Conservation (phyloP, 768 basidiomycete species). For the Russula sp. region DNA sequence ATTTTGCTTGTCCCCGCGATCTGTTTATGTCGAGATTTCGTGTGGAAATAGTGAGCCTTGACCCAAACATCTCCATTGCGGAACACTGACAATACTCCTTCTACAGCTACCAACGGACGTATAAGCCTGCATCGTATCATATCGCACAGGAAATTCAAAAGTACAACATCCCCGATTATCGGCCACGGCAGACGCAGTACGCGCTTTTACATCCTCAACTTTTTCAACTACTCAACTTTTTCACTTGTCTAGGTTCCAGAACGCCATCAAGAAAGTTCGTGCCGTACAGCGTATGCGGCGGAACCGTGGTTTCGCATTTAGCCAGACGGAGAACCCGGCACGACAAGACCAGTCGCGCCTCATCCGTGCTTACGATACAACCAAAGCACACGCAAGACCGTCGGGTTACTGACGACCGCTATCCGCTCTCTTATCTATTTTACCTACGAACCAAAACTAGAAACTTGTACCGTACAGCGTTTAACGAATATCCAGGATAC, state of each 20-base stretch:
- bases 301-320: slow-evolving; percentile 96
- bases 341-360: slow-evolving; percentile 83
- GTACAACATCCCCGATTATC: slow-evolving; percentile 94
- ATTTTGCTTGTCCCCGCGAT: slow-evolving; percentile 78
- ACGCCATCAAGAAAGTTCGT: slow-evolving; percentile 99
- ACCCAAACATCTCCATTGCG: background rate
- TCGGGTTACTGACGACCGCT: slow-evolving; percentile 49
- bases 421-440: too few species aligned
- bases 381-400: slow-evolving; percentile 63
- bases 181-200: slow-evolving; percentile 95
- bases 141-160: slow-evolving; percentile 99
- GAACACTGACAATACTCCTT: slow-evolving; percentile 16
- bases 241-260: slow-evolving; percentile 68
- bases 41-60: slow-evolving; percentile 89
- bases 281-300: slow-evolving; percentile 96
- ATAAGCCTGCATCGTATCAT: slow-evolving; percentile 89
- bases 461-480: slow-evolving; percentile 18
- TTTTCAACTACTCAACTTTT: slow-evolving; percentile 15
- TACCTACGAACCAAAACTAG: slow-evolving; percentile 7
- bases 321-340: slow-evolving; percentile 83
- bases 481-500: slow-evolving; percentile 6
- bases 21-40: slow-evolving; percentile 83
- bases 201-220: slow-evolving; percentile 29
- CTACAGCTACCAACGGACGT: slow-evolving; percentile 81
- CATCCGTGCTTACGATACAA: slow-evolving; percentile 85